These are phyloP conservation scores for Aquanectria penicillioides DNA, from an alignment of 2,329 filamentous ascomycete genomes.

Conservation along the genomic window DNA sequence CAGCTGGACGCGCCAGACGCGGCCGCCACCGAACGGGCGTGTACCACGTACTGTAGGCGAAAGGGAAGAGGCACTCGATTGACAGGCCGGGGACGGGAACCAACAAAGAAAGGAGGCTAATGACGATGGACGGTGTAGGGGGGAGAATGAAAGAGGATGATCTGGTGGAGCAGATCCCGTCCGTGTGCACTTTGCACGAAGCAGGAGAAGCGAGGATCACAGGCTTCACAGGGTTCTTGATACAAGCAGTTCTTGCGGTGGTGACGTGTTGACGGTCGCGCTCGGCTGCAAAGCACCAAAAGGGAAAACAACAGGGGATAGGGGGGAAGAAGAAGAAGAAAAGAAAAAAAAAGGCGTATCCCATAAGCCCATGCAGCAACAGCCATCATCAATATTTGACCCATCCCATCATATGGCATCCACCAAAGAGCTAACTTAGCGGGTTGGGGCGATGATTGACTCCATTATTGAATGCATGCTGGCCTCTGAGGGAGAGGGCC, in stretches of 20 bases:
- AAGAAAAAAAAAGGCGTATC: not conserved
- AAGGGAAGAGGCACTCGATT: not conserved
- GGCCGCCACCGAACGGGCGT: constrained; percentile 14
- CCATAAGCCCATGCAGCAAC: constrained; percentile 7
- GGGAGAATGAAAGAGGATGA: constrained; percentile 5
- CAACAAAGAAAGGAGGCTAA: not conserved
- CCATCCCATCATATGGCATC: not conserved
- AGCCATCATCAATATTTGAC: constrained; percentile 5
- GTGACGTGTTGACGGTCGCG: constrained; percentile 16
- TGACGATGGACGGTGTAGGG: not conserved
- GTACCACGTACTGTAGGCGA: not conserved
- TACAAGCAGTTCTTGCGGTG: constrained; percentile 4
- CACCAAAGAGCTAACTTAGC: not conserved
- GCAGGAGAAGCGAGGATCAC: constrained; percentile 3
- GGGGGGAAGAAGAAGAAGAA: not conserved
- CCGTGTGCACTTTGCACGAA: constrained; percentile 16
- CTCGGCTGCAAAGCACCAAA: constrained; percentile 12
- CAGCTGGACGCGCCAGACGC: constrained; percentile 25
- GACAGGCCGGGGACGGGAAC: not conserved
- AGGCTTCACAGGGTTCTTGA: not conserved
- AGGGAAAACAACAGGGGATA: constrained; percentile 3
- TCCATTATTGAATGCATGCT: constrained; percentile 10
- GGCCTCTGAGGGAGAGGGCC: not conserved
- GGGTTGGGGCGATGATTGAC: not conserved
- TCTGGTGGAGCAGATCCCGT: constrained; percentile 11